phyloP scores from a whole-genome alignment of 441 rosid species.

The Codiaeum variegatum region DNA sequence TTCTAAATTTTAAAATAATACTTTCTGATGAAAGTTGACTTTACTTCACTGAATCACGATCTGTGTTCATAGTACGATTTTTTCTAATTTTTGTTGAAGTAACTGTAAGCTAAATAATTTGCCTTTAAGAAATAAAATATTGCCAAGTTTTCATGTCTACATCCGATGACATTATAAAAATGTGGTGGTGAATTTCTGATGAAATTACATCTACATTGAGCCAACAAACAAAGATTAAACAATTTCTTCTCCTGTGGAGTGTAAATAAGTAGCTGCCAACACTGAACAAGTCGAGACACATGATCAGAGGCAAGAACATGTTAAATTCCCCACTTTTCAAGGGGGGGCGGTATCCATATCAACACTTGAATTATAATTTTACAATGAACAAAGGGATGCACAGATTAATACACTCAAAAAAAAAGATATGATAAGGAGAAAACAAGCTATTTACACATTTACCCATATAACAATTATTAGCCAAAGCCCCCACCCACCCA shows the following conservation, averaged over 20 bases:
- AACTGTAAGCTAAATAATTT: too few species aligned
- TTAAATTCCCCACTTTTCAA: slow-evolving; percentile 19
- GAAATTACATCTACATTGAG: too few species aligned
- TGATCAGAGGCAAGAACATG: not conserved
- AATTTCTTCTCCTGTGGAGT: not conserved
- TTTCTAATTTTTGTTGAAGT: too few species aligned
- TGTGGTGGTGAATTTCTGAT: too few species aligned
- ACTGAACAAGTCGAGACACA: not conserved
- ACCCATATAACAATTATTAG: slow-evolving; percentile 51
- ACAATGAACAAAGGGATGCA: slow-evolving; percentile 31
- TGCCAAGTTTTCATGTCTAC: too few species aligned
- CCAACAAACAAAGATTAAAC: too few species aligned
- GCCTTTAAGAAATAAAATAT: too few species aligned
- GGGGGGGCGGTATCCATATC: slow-evolving; percentile 18
- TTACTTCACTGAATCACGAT: too few species aligned
- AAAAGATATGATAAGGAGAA: not conserved
- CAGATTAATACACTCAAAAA: slow-evolving; percentile 28
- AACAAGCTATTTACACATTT: slow-evolving; percentile 54
- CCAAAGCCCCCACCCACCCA: slow-evolving; percentile 47
- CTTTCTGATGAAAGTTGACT: too few species aligned
- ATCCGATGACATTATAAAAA: too few species aligned
- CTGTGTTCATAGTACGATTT: too few species aligned
- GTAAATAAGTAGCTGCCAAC: not conserved
- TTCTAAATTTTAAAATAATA: too few species aligned
- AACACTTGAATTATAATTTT: slow-evolving; percentile 31